Evolutionary conservation across 2,329 filamentous ascomycete genomes (phyloP), one percentile per base, ranked within the genome.

Genomic region (Thielaviopsis punctulata): DNA sequence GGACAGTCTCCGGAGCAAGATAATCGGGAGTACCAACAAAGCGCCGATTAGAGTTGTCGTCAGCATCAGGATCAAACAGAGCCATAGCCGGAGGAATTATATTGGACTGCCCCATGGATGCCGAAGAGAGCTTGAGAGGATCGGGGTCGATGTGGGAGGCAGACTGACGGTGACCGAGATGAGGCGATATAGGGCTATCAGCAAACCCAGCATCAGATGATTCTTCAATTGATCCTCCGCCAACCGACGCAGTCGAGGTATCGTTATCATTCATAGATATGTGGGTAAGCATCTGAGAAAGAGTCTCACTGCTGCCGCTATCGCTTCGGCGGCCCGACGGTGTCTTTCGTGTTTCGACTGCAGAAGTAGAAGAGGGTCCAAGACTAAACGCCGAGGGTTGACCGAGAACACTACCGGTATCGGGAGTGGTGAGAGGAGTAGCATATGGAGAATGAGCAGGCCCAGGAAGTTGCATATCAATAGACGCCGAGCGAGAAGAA

Each of bases 21-120:
- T 98, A 98, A 65, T 98, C 92, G 0, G 92, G 92, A 0, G 92
- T 98, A 27, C 92, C 92, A 8, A 98, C 92, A 60, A 98, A 98
- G 39, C 87, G 82, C 51, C 92, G 80, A 62, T 86, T 90, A 56
- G 81, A 93, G 61, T 98, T 92, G 30, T 55, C 53, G 23, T 52
- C 53, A 8, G 92, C 36, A 62, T 95, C 84, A 0, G 92, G 92
- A 61, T 96, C 89, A 62, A 96, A 98, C 3, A 98, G 71, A 2
- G 90, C 86, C 86, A 92, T 89, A 4, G 89, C 88, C 22, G 92
- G 92, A 19, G 82, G 82, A 77, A 95, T 85, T 73, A 87, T 87
- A 54, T 48, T 49, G 12, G 78, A 71, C 50, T 77, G 76, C 6
- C 80, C 76, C 45, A 80, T 79, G 18, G 45, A 10, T 63, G 65